A percentile compares a stretch with the other conserved stretches of the same genome.
These are phyloP conservation scores for Tylopilus felleus DNA, from an alignment of 768 basidiomycete species.

Conservation along the genomic window DNA sequence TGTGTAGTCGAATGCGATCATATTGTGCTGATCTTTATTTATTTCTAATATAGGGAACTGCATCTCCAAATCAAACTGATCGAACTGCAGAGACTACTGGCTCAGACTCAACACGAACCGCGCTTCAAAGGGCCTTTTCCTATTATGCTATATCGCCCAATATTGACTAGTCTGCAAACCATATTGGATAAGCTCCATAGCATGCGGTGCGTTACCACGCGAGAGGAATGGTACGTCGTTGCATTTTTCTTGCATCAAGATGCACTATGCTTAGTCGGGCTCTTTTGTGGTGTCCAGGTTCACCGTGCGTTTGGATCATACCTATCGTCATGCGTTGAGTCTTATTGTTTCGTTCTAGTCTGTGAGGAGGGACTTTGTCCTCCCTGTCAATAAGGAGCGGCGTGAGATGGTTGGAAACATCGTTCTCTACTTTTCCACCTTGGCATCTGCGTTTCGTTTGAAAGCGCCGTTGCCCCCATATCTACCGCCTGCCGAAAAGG, in stretches of 20 bases:
- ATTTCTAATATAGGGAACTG: conserved; percentile 65
- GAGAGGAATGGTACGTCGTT: conserved; percentile 79
- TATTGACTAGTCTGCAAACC: conserved; percentile 77
- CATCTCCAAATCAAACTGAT: conserved; percentile 91
- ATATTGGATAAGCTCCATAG: conserved; percentile 89
- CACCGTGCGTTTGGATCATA: conserved; percentile 48
- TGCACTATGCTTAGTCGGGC: conserved; percentile 7
- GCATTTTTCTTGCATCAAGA: not conserved
- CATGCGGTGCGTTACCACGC: conserved; percentile 95
- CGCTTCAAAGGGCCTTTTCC: conserved; percentile 96
- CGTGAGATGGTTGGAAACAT: conserved; percentile 96
- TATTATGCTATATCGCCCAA: conserved; percentile 74
- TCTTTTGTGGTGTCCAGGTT: conserved; percentile 45
- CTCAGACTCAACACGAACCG: conserved; percentile 89
- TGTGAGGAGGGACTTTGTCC: conserved; percentile 82
- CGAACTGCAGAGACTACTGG: conserved; percentile 77
- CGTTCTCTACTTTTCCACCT: conserved; percentile 80
- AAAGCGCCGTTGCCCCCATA: conserved; percentile 96
- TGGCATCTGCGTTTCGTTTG: conserved; percentile 75
- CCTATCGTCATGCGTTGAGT: not conserved
- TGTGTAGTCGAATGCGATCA: conserved; percentile 33
- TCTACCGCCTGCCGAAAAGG: conserved; percentile 87
- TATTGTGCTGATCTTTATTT: conserved; percentile 4
- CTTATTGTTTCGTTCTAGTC: conserved; percentile 41
- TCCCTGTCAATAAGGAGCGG: conserved; percentile 85